Conservation (phyloP, 495 filamentous ascomycete species). For the Hypoxylon perforatum region DNA sequence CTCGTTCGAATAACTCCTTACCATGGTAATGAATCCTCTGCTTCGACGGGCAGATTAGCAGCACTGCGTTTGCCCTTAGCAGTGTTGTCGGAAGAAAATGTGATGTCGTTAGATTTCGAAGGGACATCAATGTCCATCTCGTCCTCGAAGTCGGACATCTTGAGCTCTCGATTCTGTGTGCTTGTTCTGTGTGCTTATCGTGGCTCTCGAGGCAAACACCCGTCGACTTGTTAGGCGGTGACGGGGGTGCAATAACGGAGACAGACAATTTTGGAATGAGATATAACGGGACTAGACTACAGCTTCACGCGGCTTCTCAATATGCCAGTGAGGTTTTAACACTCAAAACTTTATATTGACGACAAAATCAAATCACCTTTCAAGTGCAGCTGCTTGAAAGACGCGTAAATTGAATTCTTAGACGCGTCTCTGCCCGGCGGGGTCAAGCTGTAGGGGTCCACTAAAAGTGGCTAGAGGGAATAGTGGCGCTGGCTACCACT, state of each 20-base stretch:
- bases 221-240: too few species aligned
- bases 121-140: conserved; percentile 87
- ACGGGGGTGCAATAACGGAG: too few species aligned
- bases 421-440: conserved; percentile 18
- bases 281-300: too few species aligned
- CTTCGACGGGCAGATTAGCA: conserved; percentile 92
- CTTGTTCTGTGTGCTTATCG: not conserved
- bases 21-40: conserved; percentile 96
- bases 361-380: not conserved
- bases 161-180: not conserved
- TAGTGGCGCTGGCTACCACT: too few species aligned
- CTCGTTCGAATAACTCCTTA: conserved; percentile 51
- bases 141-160: conserved; percentile 92
- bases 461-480: too few species aligned
- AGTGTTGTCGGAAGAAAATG: conserved; percentile 72
- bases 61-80: conserved; percentile 89
- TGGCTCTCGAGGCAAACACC: not conserved
- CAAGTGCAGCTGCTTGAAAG: conserved; percentile 10
- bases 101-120: conserved; percentile 64
- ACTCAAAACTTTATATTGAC: not conserved
- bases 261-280: too few species aligned
- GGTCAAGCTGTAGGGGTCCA: too few species aligned
- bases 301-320: too few species aligned
- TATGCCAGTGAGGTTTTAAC: not conserved
- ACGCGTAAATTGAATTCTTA: conserved; percentile 40